Evolutionary conservation across 192 early-diverging fungal genomes (phyloP), one percentile per base, ranked within the genome.

Genomic region (Entomortierella lignicola): DNA sequence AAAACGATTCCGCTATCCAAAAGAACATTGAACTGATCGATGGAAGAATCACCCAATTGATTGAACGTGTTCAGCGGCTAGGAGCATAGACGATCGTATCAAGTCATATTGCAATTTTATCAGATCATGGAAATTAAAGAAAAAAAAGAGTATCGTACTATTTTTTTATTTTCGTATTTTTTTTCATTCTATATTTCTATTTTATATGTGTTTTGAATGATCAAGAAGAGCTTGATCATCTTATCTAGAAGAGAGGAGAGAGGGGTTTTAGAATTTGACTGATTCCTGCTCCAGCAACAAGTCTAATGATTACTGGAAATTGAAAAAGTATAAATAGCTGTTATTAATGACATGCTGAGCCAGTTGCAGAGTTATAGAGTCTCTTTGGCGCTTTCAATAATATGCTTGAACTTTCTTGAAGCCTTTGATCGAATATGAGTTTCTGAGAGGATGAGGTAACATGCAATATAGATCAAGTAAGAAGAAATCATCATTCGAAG

Each of bases 21-120:
- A 85, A 65, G 21, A 94, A 94, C 58, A 82, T 94, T 67, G 80
- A 85, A 27, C 72, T 86, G 29, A 74, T 94, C 41, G 93, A 94
- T 63, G 61, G 80, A 12, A 85, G 93, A 55, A 87, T 94, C 37
- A 84, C 86, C 2, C 85, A 89, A 1, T 82, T 94, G n/a, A 82
- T 81, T 44, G 84, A 90, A 17, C 88, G 91, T 25, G 72, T 93
- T 43, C 75, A 79, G 26, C 60, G 62, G 30, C 34, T 79, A 62
- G 75, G 68, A 13, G 75, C 75, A 66, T 79, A 48, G 65, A 20
- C 37, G 5, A 56, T n/a, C n/a, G n/a, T n/a, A 55, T 41, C 8
- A 23, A 41, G 31, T 44, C 44, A 12, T 20, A 20, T 47, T 15
- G 34, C 10, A 37, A 10, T 37, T 37, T 7, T 37, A 7, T 37